These are phyloP conservation scores for Dianthus caryophyllus DNA, from an alignment of 148 eudicot species.

Conservation along the genomic window DNA sequence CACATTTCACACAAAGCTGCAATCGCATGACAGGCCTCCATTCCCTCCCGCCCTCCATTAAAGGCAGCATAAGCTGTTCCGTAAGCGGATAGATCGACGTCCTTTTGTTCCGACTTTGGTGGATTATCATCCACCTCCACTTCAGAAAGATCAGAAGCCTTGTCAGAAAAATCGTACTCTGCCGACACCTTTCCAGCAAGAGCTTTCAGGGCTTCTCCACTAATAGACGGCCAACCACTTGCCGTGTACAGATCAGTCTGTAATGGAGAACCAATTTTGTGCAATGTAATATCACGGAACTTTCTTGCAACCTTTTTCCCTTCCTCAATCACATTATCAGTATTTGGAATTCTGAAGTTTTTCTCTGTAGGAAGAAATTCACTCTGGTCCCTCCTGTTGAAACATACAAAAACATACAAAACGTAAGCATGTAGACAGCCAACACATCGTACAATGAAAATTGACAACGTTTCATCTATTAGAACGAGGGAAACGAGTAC, in stretches of 20 bases:
- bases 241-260: constrained; percentile 64
- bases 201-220: constrained; percentile 79
- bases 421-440: neutral
- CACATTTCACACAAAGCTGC: constrained; percentile 92
- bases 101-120: constrained; percentile 11
- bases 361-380: constrained; percentile 62
- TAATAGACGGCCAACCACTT: constrained; percentile 91
- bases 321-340: constrained; percentile 74
- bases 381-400: constrained; percentile 48
- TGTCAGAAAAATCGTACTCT: constrained; percentile 57
- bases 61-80: constrained; percentile 87
- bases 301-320: constrained; percentile 78
- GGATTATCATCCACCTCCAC: constrained; percentile 26
- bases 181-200: constrained; percentile 92
- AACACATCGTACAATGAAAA: neutral
- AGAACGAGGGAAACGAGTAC: no score
- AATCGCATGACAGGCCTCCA: constrained; percentile 94
- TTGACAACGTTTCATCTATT: no score
- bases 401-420: constrained; percentile 10
- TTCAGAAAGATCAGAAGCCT: constrained; percentile 23
- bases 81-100: constrained; percentile 51
- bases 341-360: constrained; percentile 63
- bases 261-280: constrained; percentile 39
- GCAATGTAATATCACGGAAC: constrained; percentile 55
- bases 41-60: constrained; percentile 67